Conservation (phyloP, 495 filamentous ascomycete species). For the Oidiodendron maius region DNA sequence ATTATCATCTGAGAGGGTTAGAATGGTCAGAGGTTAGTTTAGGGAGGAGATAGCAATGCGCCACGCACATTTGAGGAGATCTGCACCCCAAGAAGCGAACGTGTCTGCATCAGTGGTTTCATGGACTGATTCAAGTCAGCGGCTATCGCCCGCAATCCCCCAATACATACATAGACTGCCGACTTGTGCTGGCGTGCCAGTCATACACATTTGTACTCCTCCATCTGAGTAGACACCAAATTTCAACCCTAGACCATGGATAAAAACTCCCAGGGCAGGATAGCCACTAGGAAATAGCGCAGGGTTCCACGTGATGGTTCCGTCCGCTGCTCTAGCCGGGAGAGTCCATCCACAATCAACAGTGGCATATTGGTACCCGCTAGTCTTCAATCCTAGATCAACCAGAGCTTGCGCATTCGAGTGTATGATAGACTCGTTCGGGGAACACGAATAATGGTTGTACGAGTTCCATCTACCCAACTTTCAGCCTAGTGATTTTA, state of each 20-base stretch:
- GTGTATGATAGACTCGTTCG: constrained; percentile 13
- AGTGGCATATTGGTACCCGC: constrained; percentile 50
- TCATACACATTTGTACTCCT: constrained; percentile 27
- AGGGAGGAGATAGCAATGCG: constrained; percentile 10
- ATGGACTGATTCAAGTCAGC: constrained; percentile 17
- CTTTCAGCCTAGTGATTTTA: neutral
- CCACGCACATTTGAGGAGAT: constrained; percentile 29
- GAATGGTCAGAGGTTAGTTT: constrained; percentile 13
- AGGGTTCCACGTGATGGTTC: constrained; percentile 48
- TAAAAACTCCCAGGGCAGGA: constrained; percentile 39
- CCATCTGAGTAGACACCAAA: constrained; percentile 54
- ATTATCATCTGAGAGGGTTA: constrained; percentile 13
- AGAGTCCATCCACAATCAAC: constrained; percentile 53
- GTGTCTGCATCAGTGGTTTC: constrained; percentile 30
- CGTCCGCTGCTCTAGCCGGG: constrained; percentile 34
- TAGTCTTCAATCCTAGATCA: constrained; percentile 40
- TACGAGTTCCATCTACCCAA: constrained; percentile 35
- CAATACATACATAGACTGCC: constrained; percentile 11
- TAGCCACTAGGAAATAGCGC: constrained; percentile 45
- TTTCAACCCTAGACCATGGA: constrained; percentile 41
- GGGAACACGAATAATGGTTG: constrained; percentile 16
- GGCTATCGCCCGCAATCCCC: neutral
- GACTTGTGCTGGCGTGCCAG: constrained; percentile 8
- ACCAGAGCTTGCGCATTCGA: constrained; percentile 41
- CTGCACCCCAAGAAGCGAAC: constrained; percentile 30